Percentiles rank a stretch among this genome's conserved stretches.
These are phyloP conservation scores for Aurantiochytrium sp. DNA, from an alignment of 108 stramenopile species.

Conservation along the genomic window DNA sequence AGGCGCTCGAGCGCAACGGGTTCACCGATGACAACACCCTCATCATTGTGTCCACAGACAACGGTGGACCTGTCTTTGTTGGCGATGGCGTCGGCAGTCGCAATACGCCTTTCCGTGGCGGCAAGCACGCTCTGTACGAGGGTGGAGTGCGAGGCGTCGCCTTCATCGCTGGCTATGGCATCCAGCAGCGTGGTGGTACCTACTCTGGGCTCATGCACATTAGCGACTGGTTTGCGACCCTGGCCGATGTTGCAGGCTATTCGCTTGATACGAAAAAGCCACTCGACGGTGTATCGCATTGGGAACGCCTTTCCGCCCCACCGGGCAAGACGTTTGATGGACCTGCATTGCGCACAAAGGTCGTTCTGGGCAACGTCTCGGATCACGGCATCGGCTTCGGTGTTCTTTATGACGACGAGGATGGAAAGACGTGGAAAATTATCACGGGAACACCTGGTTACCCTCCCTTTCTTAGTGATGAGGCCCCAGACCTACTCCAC, in stretches of 20 bases:
- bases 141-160: background rate
- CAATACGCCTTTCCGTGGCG: background rate
- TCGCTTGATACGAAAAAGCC: background rate
- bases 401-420: background rate
- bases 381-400: background rate
- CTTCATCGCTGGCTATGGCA: background rate
- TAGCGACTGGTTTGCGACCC: background rate
- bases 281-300: background rate
- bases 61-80: background rate
- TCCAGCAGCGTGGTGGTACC: background rate
- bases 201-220: background rate
- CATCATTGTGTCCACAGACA: constrained; percentile 7
- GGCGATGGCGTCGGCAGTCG: background rate
- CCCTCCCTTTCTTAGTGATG: background rate
- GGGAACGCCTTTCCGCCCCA: background rate
- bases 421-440: background rate
- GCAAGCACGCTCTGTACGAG: background rate
- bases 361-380: background rate
- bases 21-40: background rate
- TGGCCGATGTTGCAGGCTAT: background rate
- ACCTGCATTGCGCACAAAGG: background rate
- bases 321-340: background rate
- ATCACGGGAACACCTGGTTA: background rate
- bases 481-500: background rate
- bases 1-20: background rate